phyloP scores from a whole-genome alignment of 108 stramenopile genomes.

The Nitzschia sp. region DNA sequence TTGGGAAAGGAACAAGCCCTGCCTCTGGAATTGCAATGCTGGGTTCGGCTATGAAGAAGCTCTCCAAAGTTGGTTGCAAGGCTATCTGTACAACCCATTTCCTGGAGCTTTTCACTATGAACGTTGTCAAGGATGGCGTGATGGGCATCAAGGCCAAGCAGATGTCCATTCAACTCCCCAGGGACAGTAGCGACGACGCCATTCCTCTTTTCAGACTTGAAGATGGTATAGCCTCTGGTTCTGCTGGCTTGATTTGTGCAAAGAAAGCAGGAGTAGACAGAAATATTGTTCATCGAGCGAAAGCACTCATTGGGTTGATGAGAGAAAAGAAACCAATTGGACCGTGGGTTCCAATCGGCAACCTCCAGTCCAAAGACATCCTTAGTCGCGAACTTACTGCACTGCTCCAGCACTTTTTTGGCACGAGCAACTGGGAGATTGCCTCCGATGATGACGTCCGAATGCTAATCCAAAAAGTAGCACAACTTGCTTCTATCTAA shows the following conservation, averaged over 20 bases:
- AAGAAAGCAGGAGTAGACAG: conserved; percentile 79
- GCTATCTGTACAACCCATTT: conserved; percentile 93
- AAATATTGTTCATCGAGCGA: conserved; percentile 58
- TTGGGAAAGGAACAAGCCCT: conserved; percentile 94
- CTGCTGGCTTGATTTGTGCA: conserved; percentile 92
- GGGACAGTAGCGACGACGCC: conserved; percentile 62
- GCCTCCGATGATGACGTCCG: conserved; percentile 53
- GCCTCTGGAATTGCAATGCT: conserved; percentile 92
- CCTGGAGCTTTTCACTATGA: conserved; percentile 90
- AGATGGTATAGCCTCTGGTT: conserved; percentile 83
- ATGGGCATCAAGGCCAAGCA: conserved; percentile 76
- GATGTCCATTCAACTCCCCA: conserved; percentile 87
- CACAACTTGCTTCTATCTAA: background rate
- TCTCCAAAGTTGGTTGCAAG: conserved; percentile 62
- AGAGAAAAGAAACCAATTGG: conserved; percentile 56
- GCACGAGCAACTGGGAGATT: conserved; percentile 46
- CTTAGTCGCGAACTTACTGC: conserved; percentile 38
- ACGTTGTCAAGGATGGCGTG: conserved; percentile 61
- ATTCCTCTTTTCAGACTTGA: conserved; percentile 88
- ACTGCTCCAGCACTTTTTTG: conserved; percentile 53
- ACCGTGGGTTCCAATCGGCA: conserved; percentile 42
- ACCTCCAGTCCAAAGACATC: background rate
- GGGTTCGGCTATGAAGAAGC: conserved; percentile 69
- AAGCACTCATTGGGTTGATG: conserved; percentile 64
- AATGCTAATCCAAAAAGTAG: conserved; percentile 18